phyloP scores from a whole-genome alignment of 768 basidiomycete species.

The Mycena venus region DNA sequence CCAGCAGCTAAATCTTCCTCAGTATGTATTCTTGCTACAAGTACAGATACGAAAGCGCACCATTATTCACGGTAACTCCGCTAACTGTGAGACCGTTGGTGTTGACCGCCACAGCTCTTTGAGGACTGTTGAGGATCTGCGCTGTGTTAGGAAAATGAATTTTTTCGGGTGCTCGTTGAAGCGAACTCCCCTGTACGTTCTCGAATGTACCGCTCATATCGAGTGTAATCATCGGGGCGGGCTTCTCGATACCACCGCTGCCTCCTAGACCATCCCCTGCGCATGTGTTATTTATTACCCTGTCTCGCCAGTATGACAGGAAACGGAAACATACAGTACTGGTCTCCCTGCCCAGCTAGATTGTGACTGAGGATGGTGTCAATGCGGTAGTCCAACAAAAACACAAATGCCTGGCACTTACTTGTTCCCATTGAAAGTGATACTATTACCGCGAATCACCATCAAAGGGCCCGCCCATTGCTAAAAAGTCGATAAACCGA shows the following conservation, averaged over 20 bases:
- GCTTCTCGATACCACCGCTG: constrained; percentile 27
- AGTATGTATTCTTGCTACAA: background rate
- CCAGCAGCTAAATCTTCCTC: constrained; percentile 25
- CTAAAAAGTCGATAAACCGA: background rate
- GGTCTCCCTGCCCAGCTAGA: constrained; percentile 29
- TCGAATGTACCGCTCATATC: constrained; percentile 34
- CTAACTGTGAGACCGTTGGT: constrained; percentile 31
- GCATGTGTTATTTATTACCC: background rate
- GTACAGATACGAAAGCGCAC: background rate
- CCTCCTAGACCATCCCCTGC: constrained; percentile 23
- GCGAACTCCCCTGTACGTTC: constrained; percentile 19
- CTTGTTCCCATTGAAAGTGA: constrained; percentile 20
- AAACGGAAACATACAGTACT: constrained; percentile 20
- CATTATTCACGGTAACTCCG: constrained; percentile 32
- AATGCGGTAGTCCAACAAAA: background rate
- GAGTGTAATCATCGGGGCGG: constrained; percentile 33
- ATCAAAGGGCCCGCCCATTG: constrained; percentile 32
- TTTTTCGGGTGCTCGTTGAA: background rate
- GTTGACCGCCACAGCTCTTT: constrained; percentile 29
- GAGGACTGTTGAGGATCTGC: constrained; percentile 29
- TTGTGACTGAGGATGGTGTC: constrained; percentile 18
- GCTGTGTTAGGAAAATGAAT: background rate
- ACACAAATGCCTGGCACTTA: background rate
- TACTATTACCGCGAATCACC: constrained; percentile 5
- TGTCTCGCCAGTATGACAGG: no score